Evolutionary conservation across 768 basidiomycete genomes (phyloP).

Genomic region (Strobilomyces confusus): DNA sequence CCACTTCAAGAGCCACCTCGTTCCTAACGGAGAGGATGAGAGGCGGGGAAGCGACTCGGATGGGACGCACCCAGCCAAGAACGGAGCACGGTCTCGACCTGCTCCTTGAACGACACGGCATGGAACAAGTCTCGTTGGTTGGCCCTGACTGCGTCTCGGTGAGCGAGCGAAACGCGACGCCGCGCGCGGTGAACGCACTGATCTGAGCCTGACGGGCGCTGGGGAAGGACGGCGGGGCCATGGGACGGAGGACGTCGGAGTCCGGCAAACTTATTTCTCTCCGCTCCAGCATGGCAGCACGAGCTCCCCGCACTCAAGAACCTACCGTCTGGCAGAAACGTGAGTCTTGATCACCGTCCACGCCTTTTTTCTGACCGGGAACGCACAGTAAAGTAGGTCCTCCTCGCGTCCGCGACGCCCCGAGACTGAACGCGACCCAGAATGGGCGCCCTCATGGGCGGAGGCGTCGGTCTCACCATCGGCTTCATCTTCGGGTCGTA

Average conservation of each 20-base stretch:
- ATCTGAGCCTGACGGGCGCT: conserved; percentile 82
- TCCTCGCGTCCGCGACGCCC: not conserved
- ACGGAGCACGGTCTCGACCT: conserved; percentile 68
- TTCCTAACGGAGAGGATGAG: conserved; percentile 46
- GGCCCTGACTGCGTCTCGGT: conserved; percentile 58
- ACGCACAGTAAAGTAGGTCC: conserved; percentile 55
- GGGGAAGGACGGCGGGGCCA: conserved; percentile 52
- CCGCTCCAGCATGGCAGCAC: conserved; percentile 26
- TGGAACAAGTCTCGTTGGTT: conserved; percentile 83
- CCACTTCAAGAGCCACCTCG: conserved; percentile 75
- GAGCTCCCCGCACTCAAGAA: conserved; percentile 40
- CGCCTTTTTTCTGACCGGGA: conserved; percentile 9
- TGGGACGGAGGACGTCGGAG: conserved; percentile 3
- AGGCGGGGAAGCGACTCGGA: not conserved
- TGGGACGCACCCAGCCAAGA: conserved; percentile 65
- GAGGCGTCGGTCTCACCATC: conserved; percentile 92
- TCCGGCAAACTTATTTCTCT: not conserved
- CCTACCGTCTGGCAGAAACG: conserved; percentile 76
- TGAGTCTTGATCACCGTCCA: conserved; percentile 33
- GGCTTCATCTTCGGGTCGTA: conserved; percentile 96
- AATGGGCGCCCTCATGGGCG: conserved; percentile 91
- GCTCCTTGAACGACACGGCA: conserved; percentile 68
- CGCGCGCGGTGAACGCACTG: conserved; percentile 46
- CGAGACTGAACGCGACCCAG: conserved; percentile 35
- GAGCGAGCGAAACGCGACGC: conserved; percentile 3